Evolutionary conservation across 768 basidiomycete genomes (phyloP), one percentile per base, ranked within the genome.

Genomic region (Lentinula edodes): DNA sequence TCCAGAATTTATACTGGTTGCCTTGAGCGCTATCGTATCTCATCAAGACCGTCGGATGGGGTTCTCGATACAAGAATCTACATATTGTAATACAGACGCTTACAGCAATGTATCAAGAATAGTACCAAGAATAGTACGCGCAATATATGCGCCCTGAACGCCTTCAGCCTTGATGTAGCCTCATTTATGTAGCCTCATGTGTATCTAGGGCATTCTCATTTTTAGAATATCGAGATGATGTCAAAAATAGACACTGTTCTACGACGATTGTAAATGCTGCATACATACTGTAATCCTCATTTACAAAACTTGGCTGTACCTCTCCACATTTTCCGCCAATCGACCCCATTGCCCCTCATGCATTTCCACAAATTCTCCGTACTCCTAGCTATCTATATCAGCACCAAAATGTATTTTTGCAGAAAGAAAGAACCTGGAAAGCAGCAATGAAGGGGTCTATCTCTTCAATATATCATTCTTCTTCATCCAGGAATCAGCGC

Each of bases 401-500:
- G 58, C 60, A 10, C 66, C 65, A 18, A 59, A 57, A 3, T 66
- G 10, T 2, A 42, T 58, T 45, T 63, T 68, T 7, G 58, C 59
- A 64, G 65, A 71, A 0, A 60, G 38, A 18, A 72, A 52, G 48
- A 63, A 66, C 16, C 58, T 56, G 2, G 52, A 72, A 48, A 61
- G 74, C 74, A 2, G 72, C 67, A 51, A 64, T 72, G 9, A 67
- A 70, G 28, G 66, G 45, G 28, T 28, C 28, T 28, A 28, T 28
- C 28, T 28, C 23, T 23, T 23, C 23, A 23, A 23, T 23, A 23
- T 23, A 8, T 18, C 58, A 36, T 69, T 62, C 6, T 72, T 72
- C 57, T 69, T 60, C n/a, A 73, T 48, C 46, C 53, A 67, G 20
- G 41, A 36, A 4, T 61, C 62, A 8, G 61, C 42, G 46, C 16